Conservation (phyloP, 2,329 filamentous ascomycete species). For the Corynespora cassiicola region DNA sequence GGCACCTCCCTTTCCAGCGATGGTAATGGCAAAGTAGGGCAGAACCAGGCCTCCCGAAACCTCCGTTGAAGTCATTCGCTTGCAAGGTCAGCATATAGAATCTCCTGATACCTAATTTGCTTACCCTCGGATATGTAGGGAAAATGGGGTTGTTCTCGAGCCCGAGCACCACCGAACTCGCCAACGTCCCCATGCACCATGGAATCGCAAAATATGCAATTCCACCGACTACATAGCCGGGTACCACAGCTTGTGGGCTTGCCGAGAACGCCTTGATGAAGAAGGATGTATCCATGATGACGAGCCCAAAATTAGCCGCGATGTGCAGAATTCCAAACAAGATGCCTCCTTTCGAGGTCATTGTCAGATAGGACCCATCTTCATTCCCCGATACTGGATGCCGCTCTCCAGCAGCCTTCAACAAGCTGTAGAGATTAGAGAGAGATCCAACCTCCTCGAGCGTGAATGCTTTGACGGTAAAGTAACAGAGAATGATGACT, state of each 20-base stretch:
- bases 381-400: constrained; percentile 60
- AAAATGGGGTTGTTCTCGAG: constrained; percentile 58
- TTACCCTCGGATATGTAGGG: constrained; percentile 57
- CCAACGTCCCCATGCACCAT: constrained; percentile 60
- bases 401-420: constrained; percentile 52
- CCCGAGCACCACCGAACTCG: constrained; percentile 56
- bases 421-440: constrained; percentile 57
- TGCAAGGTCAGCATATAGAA: constrained; percentile 4
- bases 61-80: constrained; percentile 46
- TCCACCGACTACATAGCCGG: constrained; percentile 60
- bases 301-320: constrained; percentile 59
- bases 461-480: constrained; percentile 55
- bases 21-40: constrained; percentile 47
- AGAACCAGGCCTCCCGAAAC: constrained; percentile 47
- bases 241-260: constrained; percentile 54
- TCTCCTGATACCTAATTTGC: background rate
- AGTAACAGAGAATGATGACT: constrained; percentile 59
- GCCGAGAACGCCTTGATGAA: constrained; percentile 61
- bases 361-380: constrained; percentile 62
- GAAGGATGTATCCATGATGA: constrained; percentile 63
- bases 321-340: constrained; percentile 59
- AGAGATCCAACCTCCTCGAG: constrained; percentile 57
- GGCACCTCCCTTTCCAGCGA: constrained; percentile 49
- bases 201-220: constrained; percentile 63
- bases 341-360: constrained; percentile 61